Evolutionary conservation across 495 filamentous ascomycete genomes (phyloP).

Genomic region (Aspergillus asperescens): DNA sequence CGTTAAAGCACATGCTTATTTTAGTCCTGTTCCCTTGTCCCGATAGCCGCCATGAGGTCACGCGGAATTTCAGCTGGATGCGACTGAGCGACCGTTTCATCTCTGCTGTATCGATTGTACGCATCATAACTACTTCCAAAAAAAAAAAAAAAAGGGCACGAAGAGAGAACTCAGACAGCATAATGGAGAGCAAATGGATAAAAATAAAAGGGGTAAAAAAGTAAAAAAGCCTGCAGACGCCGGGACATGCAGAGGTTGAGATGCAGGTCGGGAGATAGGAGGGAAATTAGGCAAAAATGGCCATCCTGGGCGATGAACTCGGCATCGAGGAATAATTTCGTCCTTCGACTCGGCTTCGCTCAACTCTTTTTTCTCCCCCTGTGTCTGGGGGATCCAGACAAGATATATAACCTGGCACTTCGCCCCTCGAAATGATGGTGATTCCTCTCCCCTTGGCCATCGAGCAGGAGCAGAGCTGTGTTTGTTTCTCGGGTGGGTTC

Average conservation of each 20-base stretch:
- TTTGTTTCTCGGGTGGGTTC: constrained; percentile 7
- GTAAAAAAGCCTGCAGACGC: neutral
- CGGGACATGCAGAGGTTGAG: neutral
- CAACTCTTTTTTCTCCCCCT: neutral
- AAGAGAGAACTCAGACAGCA: neutral
- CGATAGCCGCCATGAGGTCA: neutral
- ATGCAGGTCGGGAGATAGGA: neutral
- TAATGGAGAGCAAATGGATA: neutral
- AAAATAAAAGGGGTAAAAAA: constrained; percentile 11
- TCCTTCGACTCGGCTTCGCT: neutral
- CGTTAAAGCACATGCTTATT: constrained; percentile 9
- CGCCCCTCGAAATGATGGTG: constrained; percentile 4
- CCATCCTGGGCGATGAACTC: neutral
- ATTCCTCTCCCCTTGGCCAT: neutral
- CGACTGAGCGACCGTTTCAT: neutral
- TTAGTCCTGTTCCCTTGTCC: neutral
- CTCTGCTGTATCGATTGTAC: neutral
- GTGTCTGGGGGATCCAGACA: neutral
- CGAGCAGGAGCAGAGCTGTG: neutral
- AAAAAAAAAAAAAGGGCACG: neutral
- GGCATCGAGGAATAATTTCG: neutral
- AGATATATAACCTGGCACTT: constrained; percentile 11
- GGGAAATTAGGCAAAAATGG: constrained; percentile 3
- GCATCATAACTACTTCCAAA: neutral
- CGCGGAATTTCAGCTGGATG: neutral